Evolutionary conservation across 768 basidiomycete species (phyloP), one percentile per base, ranked within the genome.

Genomic region (Dentipellis fragilis): DNA sequence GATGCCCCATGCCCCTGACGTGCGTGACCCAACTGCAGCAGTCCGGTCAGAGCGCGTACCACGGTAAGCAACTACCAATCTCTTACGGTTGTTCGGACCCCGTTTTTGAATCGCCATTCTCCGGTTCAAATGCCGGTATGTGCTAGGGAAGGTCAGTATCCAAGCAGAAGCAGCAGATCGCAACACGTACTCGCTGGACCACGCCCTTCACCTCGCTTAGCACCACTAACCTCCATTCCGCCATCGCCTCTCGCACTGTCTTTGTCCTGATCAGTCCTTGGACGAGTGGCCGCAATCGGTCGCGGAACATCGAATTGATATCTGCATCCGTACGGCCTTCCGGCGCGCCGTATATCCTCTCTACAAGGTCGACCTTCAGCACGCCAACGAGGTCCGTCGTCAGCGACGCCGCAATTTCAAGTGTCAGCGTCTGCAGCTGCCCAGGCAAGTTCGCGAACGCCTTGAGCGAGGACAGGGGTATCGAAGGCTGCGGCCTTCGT

Each of bases 371-470:
- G 49, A 75, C 73, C 49, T 79, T 77, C 29, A 94, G 75, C 2
- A 85, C 77, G 22, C 75, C 74, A n/a, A 90, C 81, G 2, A 94
- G 73, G 65, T 95, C 92, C 16, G 80, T 74, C 6, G 90, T 84
- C 21, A 96, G 72, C 0, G 88, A 87, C 2, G 78, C 72, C 0
- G 87, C 81, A 59, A 96, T 90, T 63, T 92, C 83, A 63, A 81
- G 73, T 0, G 85, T 84, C 40, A 95, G 71, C 1, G 73, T 71
- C n/a, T 78, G 80, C 12, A 96, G 73, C 61, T 89, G 86, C 5
- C 73, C 65, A 0, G 93, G 92, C 11, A 96, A 77, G 10, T 84
- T 78, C n/a, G 80, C 63, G 58, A 93, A 91, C 1, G 91, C 86
- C 9, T 72, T 67, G 23, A 94, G 71, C 0, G 83, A 80, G 0